Conservation (phyloP, 208 protist genomes). For the Leishmania gerbilli region DNA sequence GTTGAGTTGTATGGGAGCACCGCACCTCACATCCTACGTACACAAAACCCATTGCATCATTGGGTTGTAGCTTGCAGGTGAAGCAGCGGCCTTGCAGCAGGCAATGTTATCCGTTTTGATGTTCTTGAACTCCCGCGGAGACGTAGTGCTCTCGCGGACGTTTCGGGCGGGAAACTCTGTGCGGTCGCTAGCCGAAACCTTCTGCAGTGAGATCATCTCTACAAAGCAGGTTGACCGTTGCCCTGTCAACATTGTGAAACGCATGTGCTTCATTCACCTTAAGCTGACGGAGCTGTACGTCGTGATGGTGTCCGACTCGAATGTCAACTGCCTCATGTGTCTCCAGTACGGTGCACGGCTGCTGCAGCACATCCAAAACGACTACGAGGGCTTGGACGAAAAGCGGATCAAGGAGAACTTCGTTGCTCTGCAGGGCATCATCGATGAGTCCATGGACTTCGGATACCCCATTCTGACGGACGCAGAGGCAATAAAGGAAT, state of each 20-base stretch:
- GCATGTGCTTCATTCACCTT: constrained; percentile 92
- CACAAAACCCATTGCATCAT: background rate
- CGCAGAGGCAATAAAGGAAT: constrained; percentile 86
- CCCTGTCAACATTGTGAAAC: constrained; percentile 91
- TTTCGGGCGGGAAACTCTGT: constrained; percentile 81
- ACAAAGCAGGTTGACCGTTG: constrained; percentile 68
- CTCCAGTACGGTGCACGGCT: constrained; percentile 88
- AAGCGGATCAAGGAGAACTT: constrained; percentile 96
- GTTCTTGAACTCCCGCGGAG: constrained; percentile 89
- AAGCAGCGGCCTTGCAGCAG: background rate
- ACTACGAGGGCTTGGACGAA: constrained; percentile 94
- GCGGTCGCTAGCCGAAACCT: constrained; percentile 82
- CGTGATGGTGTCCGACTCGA: constrained; percentile 91
- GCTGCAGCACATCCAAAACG: constrained; percentile 88
- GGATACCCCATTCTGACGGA: constrained; percentile 97
- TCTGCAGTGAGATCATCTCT: constrained; percentile 85
- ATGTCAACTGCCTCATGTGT: constrained; percentile 91
- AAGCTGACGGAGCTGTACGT: constrained; percentile 92
- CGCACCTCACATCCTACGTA: background rate
- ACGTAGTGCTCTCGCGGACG: constrained; percentile 85
- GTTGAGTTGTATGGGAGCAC: background rate
- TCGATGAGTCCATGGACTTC: constrained; percentile 99
- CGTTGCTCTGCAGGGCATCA: constrained; percentile 96
- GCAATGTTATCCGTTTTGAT: constrained; percentile 85
- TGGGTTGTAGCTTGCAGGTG: background rate